These are phyloP conservation scores for Agaricus subrufescens DNA, from an alignment of 768 basidiomycete genomes.

Conservation along the genomic window DNA sequence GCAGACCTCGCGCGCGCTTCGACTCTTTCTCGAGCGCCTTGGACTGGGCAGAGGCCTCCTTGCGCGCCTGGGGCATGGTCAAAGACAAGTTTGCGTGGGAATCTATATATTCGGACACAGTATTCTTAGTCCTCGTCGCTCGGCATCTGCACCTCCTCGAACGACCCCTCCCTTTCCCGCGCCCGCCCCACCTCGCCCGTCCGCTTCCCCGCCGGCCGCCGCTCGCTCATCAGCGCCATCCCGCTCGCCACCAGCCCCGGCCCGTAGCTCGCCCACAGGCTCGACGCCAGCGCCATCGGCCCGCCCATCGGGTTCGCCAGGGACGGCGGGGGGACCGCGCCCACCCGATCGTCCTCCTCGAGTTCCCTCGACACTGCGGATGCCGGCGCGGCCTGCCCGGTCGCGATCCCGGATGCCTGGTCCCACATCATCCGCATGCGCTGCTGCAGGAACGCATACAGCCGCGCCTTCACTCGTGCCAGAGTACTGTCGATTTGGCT, in stretches of 20 bases:
- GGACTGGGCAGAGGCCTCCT: constrained; percentile 35
- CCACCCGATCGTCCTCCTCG: constrained; percentile 3
- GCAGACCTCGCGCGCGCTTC: constrained; percentile 54
- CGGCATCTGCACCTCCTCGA: constrained; percentile 70
- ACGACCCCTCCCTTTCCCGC: constrained; percentile 42
- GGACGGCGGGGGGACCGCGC: constrained; percentile 32
- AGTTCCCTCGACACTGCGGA: not conserved
- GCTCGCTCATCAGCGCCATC: constrained; percentile 43
- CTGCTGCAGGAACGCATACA: constrained; percentile 63
- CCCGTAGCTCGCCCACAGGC: constrained; percentile 77
- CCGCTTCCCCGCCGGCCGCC: constrained; percentile 25
- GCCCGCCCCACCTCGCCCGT: constrained; percentile 30
- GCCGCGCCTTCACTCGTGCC: constrained; percentile 52
- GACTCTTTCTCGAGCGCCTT: constrained; percentile 62
- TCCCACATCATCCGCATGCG: constrained; percentile 64
- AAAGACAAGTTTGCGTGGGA: constrained; percentile 17
- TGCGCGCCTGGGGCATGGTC: constrained; percentile 30
- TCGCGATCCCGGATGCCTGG: constrained; percentile 39
- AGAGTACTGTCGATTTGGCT: constrained; percentile 79
- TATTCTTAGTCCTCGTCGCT: constrained; percentile 68
- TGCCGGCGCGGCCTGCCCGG: constrained; percentile 31
- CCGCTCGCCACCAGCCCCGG: constrained; percentile 68
- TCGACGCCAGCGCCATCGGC: constrained; percentile 59
- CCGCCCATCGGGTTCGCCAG: constrained; percentile 53
- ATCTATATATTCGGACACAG: constrained; percentile 34